Base-by-base conservation (phyloP, 1,284 basidiomycete genomes). In the Entoloma clypeatum region DNA sequence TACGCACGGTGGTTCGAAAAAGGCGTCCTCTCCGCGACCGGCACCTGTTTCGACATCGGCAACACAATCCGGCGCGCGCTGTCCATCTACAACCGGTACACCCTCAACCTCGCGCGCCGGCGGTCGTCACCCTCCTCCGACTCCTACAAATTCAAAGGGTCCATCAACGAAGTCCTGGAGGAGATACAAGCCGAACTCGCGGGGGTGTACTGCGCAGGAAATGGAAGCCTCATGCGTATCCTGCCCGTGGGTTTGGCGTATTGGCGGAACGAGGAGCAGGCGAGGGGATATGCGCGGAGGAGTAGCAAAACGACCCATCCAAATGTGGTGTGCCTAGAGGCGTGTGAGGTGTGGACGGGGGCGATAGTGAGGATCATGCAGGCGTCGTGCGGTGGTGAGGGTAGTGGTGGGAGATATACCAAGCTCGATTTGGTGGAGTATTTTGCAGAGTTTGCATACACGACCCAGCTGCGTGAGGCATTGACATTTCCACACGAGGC, bases 191-290 rank as follows among this genome's bases (percentile, higher is more conserved):
- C 42, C 5, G 41, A 56, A n/a, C 43, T 68, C 7, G 39, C 43
- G 13, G 49, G 44, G 3, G 50, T 60, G 4, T 27, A 43, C 1
- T 61, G 41, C 41, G 56, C 57, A 21, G 65, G 65, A 13, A 70
- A 69, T 47, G 69, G 67, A 8, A 69, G 64, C 39, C 50, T 71
- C 24, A 67, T 71, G 65, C 63, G 69, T 7, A 52, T 71, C 22
- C 42, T 69, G 7, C 68, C 69, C 2, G 50, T 71, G 4, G 66
- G 62, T 1, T 53, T 72, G 16, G 60, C 62, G 17, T 69, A 68
- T 46, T 70, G 65, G 63, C 50, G 57, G 23, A 55, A 64, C 34
- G 55, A 58, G 7, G 41, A 36, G 4, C 40, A 51, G 22, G 63
- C 64, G 4, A 54, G 47, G 33, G 39, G 40, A n/a, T 64, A 57